These are phyloP conservation scores for Trifolium pratense DNA, from an alignment of 306 rosid species.

Conservation along the genomic window DNA sequence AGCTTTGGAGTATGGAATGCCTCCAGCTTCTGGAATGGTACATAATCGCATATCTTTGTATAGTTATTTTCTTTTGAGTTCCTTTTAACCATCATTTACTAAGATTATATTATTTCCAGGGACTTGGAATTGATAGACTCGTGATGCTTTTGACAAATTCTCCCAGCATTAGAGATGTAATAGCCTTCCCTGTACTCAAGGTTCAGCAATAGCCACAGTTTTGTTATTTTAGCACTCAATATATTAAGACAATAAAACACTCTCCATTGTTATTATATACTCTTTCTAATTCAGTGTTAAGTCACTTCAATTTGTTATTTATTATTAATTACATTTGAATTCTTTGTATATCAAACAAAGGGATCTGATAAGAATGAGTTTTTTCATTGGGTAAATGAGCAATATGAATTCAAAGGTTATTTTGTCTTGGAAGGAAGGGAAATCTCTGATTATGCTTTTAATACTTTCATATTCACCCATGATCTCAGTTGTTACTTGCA, in stretches of 20 bases:
- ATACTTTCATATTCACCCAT: not conserved
- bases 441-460: not conserved
- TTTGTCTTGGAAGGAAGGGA: not conserved
- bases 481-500: not conserved
- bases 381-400: conserved; percentile 1
- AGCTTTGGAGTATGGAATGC: conserved; percentile 99
- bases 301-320: not conserved
- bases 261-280: not conserved
- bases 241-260: not conserved
- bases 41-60: conserved; percentile 23
- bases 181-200: conserved; percentile 93
- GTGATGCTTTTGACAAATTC: conserved; percentile 97
- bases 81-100: conserved; percentile 33
- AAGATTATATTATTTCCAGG: conserved; percentile 58
- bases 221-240: conserved; percentile 28
- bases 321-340: conserved; percentile 7
- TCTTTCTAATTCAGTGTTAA: conserved; percentile 12
- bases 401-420: conserved; percentile 3
- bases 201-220: conserved; percentile 57
- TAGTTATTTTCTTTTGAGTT: conserved; percentile 6
- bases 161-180: conserved; percentile 91
- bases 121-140: conserved; percentile 93
- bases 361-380: not conserved
- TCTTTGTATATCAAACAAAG: conserved; percentile 17
- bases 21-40: conserved; percentile 99